phyloP scores from a whole-genome alignment of 345 rosid genomes.

The Odontarrhena argentea region DNA sequence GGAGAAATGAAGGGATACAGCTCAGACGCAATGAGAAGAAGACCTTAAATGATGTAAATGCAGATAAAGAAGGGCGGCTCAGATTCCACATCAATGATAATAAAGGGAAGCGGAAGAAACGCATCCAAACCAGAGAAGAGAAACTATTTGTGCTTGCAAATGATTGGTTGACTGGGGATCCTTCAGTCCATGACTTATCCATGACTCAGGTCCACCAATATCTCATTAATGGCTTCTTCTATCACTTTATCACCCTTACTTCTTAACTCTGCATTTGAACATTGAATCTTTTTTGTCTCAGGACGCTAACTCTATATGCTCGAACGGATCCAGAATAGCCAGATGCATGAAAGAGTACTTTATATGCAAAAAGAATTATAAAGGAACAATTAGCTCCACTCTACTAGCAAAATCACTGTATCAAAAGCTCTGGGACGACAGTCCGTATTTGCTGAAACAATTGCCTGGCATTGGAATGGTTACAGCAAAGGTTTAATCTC shows the following conservation, averaged over 20 bases:
- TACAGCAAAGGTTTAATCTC: slow-evolving; percentile 77
- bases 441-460: slow-evolving; percentile 89
- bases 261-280: slow-evolving; percentile 33
- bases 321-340: slow-evolving; percentile 79
- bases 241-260: slow-evolving; percentile 23
- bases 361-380: slow-evolving; percentile 75
- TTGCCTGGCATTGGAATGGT: slow-evolving; percentile 97
- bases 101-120: slow-evolving; percentile 85
- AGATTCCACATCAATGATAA: slow-evolving; percentile 82
- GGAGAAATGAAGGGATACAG: slow-evolving; percentile 87
- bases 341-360: slow-evolving; percentile 97
- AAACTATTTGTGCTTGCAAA: slow-evolving; percentile 86
- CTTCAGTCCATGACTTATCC: slow-evolving; percentile 83
- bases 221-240: slow-evolving; percentile 16
- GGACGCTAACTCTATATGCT: slow-evolving; percentile 87
- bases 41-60: slow-evolving; percentile 80
- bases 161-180: slow-evolving; percentile 96
- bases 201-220: slow-evolving; percentile 70
- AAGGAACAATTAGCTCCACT: slow-evolving; percentile 70
- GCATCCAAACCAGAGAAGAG: slow-evolving; percentile 91
- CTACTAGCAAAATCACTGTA: slow-evolving; percentile 83
- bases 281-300: slow-evolving; percentile 41
- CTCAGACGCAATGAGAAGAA: slow-evolving; percentile 97
- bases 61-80: slow-evolving; percentile 79
- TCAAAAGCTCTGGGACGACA: slow-evolving; percentile 97